These are phyloP conservation scores for Thelephora aurantiotincta DNA, from an alignment of 768 basidiomycete species.

Conservation along the genomic window DNA sequence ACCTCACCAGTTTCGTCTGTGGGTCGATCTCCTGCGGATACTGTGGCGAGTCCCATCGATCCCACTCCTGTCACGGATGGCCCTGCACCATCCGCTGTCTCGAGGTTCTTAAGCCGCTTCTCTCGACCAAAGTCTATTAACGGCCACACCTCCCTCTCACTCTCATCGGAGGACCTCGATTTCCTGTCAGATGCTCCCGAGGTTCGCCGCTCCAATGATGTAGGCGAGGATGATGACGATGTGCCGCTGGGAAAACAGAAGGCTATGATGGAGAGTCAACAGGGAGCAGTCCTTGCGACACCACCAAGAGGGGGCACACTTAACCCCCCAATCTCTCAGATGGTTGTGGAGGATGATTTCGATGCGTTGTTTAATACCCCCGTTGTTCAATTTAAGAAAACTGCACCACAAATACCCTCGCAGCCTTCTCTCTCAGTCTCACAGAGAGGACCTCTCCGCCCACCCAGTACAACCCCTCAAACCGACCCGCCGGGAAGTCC, in stretches of 20 bases:
- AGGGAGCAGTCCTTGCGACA: constrained; percentile 14
- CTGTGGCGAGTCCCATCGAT: constrained; percentile 9
- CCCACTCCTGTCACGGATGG: constrained; percentile 11
- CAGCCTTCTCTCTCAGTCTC: constrained; percentile 1
- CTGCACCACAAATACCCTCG: constrained; percentile 9
- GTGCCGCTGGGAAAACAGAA: constrained; percentile 24
- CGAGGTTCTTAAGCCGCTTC: constrained; percentile 72
- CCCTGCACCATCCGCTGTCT: constrained; percentile 48
- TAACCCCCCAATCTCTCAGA: constrained; percentile 1
- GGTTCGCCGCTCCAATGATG: constrained; percentile 40
- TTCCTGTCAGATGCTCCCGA: constrained; percentile 46
- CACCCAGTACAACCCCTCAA: neutral
- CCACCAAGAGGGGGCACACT: neutral
- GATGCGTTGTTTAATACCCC: constrained; percentile 8
- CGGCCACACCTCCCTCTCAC: constrained; percentile 41
- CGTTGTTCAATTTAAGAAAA: constrained; percentile 1
- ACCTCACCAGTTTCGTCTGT: constrained; percentile 4
- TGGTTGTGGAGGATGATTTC: constrained; percentile 6
- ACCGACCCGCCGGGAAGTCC: neutral
- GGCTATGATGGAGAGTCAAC: constrained; percentile 26
- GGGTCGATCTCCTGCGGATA: constrained; percentile 3
- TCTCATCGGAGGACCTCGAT: constrained; percentile 72
- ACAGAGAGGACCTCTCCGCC: neutral
- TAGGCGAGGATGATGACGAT: constrained; percentile 20
- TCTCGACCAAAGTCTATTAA: constrained; percentile 23